Conservation (phyloP, 192 early-diverging fungal species). For the Coemansia sp. region DNA sequence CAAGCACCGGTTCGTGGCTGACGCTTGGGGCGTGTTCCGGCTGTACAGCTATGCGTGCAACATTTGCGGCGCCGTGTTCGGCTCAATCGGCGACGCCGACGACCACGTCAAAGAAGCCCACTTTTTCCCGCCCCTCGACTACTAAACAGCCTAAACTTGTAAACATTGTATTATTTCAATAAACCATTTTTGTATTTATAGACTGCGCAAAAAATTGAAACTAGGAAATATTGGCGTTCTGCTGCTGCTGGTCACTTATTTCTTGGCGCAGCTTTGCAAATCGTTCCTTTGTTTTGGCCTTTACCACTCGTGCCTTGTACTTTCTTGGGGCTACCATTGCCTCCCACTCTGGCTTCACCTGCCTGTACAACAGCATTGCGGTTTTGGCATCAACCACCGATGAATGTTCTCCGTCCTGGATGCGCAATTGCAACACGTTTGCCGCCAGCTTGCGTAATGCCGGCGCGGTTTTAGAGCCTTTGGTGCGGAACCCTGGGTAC, state of each 20-base stretch:
- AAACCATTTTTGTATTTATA: too few relatives aligned
- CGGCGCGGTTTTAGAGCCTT: constrained; percentile 46
- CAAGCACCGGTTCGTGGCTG: constrained; percentile 21
- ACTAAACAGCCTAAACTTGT: constrained; percentile 6
- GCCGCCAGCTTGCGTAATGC: constrained; percentile 76
- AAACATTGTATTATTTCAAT: background rate
- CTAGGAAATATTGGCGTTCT: background rate
- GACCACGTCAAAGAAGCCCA: constrained; percentile 51
- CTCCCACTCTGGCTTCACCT: constrained; percentile 85
- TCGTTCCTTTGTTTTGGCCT: constrained; percentile 40
- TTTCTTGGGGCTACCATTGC: constrained; percentile 29
- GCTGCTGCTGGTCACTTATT: constrained; percentile 22
- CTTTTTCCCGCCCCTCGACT: constrained; percentile 51
- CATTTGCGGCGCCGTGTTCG: constrained; percentile 44
- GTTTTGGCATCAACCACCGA: constrained; percentile 88
- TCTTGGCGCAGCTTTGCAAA: constrained; percentile 43
- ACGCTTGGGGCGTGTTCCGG: constrained; percentile 22
- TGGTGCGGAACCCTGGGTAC: constrained; percentile 64
- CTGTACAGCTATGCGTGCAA: constrained; percentile 44
- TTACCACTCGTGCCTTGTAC: constrained; percentile 34
- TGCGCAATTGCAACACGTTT: constrained; percentile 70
- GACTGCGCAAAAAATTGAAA: background rate
- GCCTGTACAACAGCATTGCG: constrained; percentile 86
- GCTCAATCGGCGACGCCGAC: constrained; percentile 24
- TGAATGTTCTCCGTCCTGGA: constrained; percentile 86